Evolutionary conservation across 2,329 filamentous ascomycete species (phyloP).

Genomic region (Pseudomassariella vexata): DNA sequence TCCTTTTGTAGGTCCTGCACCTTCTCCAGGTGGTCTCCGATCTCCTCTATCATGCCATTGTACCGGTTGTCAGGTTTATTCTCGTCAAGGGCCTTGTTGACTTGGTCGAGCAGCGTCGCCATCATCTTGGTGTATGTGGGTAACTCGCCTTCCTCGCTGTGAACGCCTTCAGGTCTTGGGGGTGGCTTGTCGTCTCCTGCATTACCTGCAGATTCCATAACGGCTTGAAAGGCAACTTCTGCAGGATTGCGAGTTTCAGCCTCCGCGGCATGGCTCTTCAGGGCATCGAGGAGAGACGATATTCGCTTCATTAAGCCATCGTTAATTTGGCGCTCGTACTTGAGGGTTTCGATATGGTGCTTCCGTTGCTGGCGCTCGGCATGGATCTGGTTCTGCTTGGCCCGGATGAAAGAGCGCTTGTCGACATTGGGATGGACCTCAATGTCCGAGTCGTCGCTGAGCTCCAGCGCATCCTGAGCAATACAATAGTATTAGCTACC

Average conservation of each 20-base stretch:
- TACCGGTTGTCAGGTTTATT: conserved; percentile 65
- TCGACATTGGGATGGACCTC: conserved; percentile 99
- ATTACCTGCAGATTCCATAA: conserved; percentile 75
- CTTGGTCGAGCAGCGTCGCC: conserved; percentile 89
- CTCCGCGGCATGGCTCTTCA: conserved; percentile 68
- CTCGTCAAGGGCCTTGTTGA: conserved; percentile 78
- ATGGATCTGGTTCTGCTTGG: conserved; percentile 97
- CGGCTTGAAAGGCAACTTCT: conserved; percentile 80
- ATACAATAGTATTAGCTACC: conserved; percentile 9
- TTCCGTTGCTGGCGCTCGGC: conserved; percentile 80
- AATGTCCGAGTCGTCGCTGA: conserved; percentile 96
- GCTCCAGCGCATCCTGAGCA: conserved; percentile 78
- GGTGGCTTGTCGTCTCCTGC: conserved; percentile 71
- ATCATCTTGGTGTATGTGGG: conserved; percentile 96
- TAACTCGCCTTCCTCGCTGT: conserved; percentile 65
- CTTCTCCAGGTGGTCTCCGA: conserved; percentile 71
- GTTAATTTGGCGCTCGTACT: conserved; percentile 91
- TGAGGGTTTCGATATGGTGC: conserved; percentile 82
- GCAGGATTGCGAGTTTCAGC: conserved; percentile 62
- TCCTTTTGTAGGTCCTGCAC: conserved; percentile 74
- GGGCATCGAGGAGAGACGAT: conserved; percentile 65
- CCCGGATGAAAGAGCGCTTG: conserved; percentile 95
- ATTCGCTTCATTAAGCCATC: conserved; percentile 84
- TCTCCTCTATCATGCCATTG: conserved; percentile 70
- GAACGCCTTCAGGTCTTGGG: conserved; percentile 70